Base-by-base conservation (phyloP, 2,329 filamentous ascomycete species). In the Pestalotiopsis sp. region DNA sequence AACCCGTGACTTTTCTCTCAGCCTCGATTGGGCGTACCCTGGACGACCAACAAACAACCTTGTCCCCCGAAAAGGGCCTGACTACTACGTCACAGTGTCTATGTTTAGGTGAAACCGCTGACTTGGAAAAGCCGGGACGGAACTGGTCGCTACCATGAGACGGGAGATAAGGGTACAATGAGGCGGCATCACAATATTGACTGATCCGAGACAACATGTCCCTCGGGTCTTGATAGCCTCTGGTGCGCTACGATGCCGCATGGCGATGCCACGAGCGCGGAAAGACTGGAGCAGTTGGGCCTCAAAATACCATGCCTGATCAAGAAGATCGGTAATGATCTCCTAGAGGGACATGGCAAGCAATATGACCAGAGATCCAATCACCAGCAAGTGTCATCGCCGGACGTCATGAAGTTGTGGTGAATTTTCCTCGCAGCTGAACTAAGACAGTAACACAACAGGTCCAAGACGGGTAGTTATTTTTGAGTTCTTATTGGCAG, bases 51-150 rank as follows among this genome's bases (percentile, higher is more conserved):
- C 14, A n/a, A 27, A n/a, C 57, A 36, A n/a, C 17, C 45, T n/a
- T 52, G 45, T 6, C 17, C 5, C 45, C 45, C 45, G 17, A 6
- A 52, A 20, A 12, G 20, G 20, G 45, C 45, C n/a, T 12, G 17
- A 60, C 57, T 36, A 60, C 60, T 60, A 60, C 60, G 60, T 63
- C 60, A 63, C 60, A 3, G 17, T 63, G 31, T 41, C 36, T 23
- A 36, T 41, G 60, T 63, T 63, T 39, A 63, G 36, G 12, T 63
- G 60, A 63, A 63, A 63, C 60, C 13, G 20, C 60, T 59, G 23
- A 36, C 13, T 59, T 14, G 13, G 20, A 13, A 59, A 59, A 23
- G 57, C 57, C 20, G 11, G 23, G 25, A 58, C 20, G 12, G 25
- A 27, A 59, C 27, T 27, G 23, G n/a, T 23, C 20, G n/a, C n/a